These are phyloP conservation scores for Mucor irregularis DNA, from an alignment of 371 early-diverging fungal species.

Conservation along the genomic window DNA sequence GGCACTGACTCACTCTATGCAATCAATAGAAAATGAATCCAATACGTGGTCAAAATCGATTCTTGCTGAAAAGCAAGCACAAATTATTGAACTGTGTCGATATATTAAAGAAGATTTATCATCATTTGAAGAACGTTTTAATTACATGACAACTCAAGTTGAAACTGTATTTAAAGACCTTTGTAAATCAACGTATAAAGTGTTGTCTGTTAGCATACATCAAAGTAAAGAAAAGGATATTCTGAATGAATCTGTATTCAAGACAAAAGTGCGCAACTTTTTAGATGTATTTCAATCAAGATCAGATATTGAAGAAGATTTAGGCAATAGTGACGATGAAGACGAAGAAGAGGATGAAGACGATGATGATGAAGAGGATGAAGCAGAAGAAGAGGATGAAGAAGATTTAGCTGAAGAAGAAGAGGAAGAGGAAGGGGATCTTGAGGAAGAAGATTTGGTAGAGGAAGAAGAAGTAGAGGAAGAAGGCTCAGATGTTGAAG, in stretches of 20 bases:
- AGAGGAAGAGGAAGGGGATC: constrained; percentile 3
- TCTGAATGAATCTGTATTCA: constrained; percentile 25
- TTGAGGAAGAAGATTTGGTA: constrained; percentile 10
- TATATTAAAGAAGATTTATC: constrained; percentile 14
- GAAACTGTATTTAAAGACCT: not conserved
- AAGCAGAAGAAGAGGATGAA: not conserved
- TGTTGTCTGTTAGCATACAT: not conserved
- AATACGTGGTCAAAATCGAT: constrained; percentile 10
- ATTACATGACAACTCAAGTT: constrained; percentile 8
- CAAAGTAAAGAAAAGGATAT: not conserved
- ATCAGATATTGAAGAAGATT: constrained; percentile 17
- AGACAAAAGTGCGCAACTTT: constrained; percentile 26
- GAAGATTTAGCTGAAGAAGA: not conserved
- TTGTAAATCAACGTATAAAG: not conserved
- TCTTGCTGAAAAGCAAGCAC: constrained; percentile 1
- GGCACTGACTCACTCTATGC: constrained; percentile 17
- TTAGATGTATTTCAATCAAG: constrained; percentile 15
- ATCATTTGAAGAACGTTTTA: constrained; percentile 15
- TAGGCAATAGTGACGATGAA: constrained; percentile 9
- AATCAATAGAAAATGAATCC: constrained; percentile 15
- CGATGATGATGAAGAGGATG: constrained; percentile 3
- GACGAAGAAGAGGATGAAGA: constrained; percentile 8
- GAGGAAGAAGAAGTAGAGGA: constrained; percentile 1
- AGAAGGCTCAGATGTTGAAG: constrained; percentile 1
- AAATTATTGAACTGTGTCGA: constrained; percentile 13